Evolutionary conservation across 768 basidiomycete genomes (phyloP).

Genomic region (Rhodotorula taiwanensis): DNA sequence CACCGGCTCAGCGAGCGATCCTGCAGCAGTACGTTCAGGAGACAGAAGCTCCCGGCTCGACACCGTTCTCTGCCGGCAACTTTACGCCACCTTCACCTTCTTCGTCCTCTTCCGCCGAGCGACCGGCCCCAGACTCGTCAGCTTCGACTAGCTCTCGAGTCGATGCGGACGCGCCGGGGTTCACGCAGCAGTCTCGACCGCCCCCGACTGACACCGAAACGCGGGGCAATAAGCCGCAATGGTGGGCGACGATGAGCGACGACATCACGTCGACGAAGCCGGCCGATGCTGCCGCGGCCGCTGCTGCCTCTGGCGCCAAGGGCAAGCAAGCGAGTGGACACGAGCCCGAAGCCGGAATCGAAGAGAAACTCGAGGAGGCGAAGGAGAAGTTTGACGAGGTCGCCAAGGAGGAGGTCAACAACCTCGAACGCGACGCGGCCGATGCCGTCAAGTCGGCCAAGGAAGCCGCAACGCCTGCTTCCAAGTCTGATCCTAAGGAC

Average conservation of each 20-base stretch:
- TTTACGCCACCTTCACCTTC: neutral
- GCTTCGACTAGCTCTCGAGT: neutral
- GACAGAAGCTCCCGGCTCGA: constrained; percentile 33
- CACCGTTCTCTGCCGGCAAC: neutral
- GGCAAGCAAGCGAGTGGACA: neutral
- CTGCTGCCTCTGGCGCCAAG: neutral
- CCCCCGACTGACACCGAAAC: constrained; percentile 13
- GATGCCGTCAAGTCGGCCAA: neutral
- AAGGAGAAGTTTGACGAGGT: constrained; percentile 9
- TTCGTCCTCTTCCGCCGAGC: neutral
- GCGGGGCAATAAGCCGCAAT: constrained; percentile 6
- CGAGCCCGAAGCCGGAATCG: neutral
- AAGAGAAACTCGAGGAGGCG: neutral
- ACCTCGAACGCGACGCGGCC: neutral
- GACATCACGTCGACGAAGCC: constrained; percentile 23
- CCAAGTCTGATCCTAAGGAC: neutral
- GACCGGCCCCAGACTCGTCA: too few species aligned
- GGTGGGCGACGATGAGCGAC: constrained; percentile 33
- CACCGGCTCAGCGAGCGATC: constrained; percentile 74
- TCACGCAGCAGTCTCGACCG: constrained; percentile 24
- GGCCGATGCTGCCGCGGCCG: neutral
- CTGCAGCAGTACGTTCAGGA: constrained; percentile 87
- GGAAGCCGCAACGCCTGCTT: too few species aligned
- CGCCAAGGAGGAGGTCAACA: neutral
- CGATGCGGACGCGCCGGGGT: constrained; percentile 12